Conservation (phyloP, 768 basidiomycete species). For the Chalciporus piperatus region DNA sequence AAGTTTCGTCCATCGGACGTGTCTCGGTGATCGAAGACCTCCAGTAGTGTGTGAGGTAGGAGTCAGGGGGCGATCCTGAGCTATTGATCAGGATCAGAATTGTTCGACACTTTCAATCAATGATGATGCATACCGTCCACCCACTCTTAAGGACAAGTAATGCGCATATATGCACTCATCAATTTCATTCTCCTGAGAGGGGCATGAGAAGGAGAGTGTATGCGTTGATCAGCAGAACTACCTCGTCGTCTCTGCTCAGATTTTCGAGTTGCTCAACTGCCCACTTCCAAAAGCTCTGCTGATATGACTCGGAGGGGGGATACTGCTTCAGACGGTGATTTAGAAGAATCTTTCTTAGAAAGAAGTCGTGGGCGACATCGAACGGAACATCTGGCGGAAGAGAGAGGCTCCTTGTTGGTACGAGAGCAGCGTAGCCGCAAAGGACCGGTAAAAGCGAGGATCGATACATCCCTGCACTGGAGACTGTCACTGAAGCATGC, state of each 20-base stretch:
- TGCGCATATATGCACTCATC: conserved; percentile 63
- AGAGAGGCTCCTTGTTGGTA: conserved; percentile 39
- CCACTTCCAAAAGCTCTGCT: conserved; percentile 74
- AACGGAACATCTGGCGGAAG: conserved; percentile 42
- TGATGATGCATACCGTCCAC: conserved; percentile 19
- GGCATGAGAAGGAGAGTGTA: conserved; percentile 2
- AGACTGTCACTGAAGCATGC: background rate
- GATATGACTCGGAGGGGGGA: conserved; percentile 63
- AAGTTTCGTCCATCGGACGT: conserved; percentile 11
- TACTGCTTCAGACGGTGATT: conserved; percentile 53
- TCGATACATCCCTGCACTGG: background rate
- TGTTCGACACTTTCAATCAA: background rate
- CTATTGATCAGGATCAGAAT: conserved; percentile 8
- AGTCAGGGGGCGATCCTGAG: conserved; percentile 34
- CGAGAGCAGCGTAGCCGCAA: conserved; percentile 51
- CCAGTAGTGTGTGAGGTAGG: conserved; percentile 72
- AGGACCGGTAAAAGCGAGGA: conserved; percentile 41
- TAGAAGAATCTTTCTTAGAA: conserved; percentile 51
- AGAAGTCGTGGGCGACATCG: conserved; percentile 47
- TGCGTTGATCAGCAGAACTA: conserved; percentile 26
- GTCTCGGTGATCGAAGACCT: conserved; percentile 8
- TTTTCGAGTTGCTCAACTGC: conserved; percentile 53
- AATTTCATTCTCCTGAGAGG: conserved; percentile 53
- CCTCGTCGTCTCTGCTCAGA: conserved; percentile 41
- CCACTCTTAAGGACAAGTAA: conserved; percentile 48